Conservation (phyloP, 257 asterid genomes). For the Solanum okadae region DNA sequence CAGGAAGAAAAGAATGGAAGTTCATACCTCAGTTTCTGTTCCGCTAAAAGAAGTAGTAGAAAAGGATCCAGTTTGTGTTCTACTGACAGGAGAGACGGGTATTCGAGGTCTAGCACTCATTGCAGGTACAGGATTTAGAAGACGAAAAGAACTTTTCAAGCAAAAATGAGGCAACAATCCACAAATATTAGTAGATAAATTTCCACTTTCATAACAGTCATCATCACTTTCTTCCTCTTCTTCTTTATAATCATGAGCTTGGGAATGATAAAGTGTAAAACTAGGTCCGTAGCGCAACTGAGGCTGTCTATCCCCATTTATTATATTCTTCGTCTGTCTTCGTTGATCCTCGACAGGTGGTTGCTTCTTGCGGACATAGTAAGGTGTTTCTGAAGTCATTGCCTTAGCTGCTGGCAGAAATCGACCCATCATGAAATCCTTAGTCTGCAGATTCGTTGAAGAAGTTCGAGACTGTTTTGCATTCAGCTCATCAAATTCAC, state of each 20-base stretch:
- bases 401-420: conserved; percentile 96
- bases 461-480: conserved; percentile 17
- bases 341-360: conserved; percentile 15
- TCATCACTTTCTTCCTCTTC: conserved; percentile 53
- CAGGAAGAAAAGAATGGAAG: background rate
- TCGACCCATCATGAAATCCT: conserved; percentile 74
- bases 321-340: conserved; percentile 24
- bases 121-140: conserved; percentile 46
- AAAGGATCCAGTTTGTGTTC: conserved; percentile 28
- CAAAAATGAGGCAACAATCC: conserved; percentile 77
- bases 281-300: conserved; percentile 69
- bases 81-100: conserved; percentile 26
- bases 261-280: conserved; percentile 38
- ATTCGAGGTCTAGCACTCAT: conserved; percentile 49
- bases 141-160: conserved; percentile 32
- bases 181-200: conserved; percentile 32
- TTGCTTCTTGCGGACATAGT: conserved; percentile 41
- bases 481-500: conserved; percentile 44
- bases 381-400: conserved; percentile 58
- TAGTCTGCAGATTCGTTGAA: conserved; percentile 27
- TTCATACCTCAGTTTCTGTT: conserved; percentile 43
- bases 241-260: conserved; percentile 14
- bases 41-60: conserved; percentile 26
- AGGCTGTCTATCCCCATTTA: conserved; percentile 26
- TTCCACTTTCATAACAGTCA: conserved; percentile 25